Evolutionary conservation across 192 early-diverging fungal genomes (phyloP).

Genomic region (Podila verticillata): DNA sequence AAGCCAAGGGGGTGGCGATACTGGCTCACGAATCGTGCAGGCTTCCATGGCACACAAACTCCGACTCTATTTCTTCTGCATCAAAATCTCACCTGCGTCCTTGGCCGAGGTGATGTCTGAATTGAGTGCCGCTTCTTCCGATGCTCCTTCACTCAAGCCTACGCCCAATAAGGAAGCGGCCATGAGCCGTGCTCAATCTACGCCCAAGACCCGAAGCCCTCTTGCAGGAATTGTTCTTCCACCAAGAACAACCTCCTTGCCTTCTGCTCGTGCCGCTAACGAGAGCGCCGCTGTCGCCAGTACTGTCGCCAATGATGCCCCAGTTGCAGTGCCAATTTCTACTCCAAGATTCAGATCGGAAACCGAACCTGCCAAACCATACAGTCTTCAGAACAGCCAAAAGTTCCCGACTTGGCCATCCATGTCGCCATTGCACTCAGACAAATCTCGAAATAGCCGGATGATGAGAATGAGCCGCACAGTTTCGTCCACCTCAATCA

Average conservation of each 20-base stretch:
- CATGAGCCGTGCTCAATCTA: neutral
- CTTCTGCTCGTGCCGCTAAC: neutral
- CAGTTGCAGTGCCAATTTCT: too few species aligned
- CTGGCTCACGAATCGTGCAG: conserved; percentile 9
- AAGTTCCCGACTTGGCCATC: conserved; percentile 29
- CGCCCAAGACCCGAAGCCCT: neutral
- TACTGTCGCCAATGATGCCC: too few species aligned
- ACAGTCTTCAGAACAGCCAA: neutral
- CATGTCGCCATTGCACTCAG: conserved; percentile 22
- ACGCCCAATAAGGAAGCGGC: neutral
- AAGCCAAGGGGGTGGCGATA: neutral
- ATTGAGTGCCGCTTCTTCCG: neutral
- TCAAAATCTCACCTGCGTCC: conserved; percentile 22
- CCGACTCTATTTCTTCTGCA: conserved; percentile 42
- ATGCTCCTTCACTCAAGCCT: neutral
- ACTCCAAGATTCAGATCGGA: neutral
- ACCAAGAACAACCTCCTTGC: neutral
- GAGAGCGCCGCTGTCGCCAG: neutral
- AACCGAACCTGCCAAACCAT: neutral
- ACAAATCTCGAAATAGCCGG: neutral
- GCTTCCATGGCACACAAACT: conserved; percentile 39
- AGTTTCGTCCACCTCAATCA: neutral
- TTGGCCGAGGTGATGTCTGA: conserved; percentile 18
- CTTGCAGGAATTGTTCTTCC: neutral
- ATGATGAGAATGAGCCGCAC: neutral